These are phyloP conservation scores for Adansonia rubrostipa DNA, from an alignment of 441 rosid species.

Conservation along the genomic window DNA sequence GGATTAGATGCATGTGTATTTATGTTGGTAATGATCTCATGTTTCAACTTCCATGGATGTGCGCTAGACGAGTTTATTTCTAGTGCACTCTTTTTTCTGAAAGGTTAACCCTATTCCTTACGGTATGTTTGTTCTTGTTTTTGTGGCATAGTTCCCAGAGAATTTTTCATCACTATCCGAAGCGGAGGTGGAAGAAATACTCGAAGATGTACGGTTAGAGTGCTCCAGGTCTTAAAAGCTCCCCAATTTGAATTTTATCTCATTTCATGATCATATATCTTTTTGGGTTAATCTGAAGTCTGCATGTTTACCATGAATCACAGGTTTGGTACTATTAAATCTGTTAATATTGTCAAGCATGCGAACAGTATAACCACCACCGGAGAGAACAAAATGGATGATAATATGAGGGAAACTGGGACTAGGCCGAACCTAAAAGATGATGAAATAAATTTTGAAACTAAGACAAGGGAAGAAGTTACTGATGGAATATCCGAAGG, in stretches of 20 bases:
- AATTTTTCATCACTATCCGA: conserved; percentile 52
- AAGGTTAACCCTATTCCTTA: conserved; percentile 8
- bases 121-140: neutral
- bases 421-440: conserved; percentile 23
- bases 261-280: neutral
- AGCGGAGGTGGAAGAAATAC: conserved; percentile 70
- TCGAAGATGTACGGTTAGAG: conserved; percentile 88
- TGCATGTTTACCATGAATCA: conserved; percentile 24
- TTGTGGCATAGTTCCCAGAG: conserved; percentile 60
- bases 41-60: neutral
- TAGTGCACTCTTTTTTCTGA: neutral
- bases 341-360: conserved; percentile 62
- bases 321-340: conserved; percentile 92
- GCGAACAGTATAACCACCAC: conserved; percentile 32
- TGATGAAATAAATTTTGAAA: conserved; percentile 36
- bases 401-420: conserved; percentile 28
- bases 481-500: conserved; percentile 14
- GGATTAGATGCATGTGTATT: neutral
- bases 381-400: conserved; percentile 35
- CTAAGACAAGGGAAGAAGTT: conserved; percentile 32
- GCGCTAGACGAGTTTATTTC: neutral
- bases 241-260: conserved; percentile 15
- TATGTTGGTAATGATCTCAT: conserved; percentile 7
- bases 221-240: conserved; percentile 66
- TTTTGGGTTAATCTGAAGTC: neutral